Conservation (phyloP, 257 asterid species). For the Solanum chiquidenum region DNA sequence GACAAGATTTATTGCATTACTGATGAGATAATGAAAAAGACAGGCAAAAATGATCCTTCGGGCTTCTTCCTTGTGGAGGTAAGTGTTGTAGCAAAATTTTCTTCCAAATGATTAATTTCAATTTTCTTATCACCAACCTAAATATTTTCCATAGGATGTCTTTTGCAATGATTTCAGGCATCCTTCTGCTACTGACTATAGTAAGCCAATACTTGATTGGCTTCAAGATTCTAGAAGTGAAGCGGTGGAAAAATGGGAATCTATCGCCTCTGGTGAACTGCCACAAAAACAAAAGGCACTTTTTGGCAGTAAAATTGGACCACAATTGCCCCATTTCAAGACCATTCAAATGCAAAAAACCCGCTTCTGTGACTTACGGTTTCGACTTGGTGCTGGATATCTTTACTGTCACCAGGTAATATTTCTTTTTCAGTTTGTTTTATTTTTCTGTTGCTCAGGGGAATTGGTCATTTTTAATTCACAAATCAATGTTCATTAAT, state of each 20-base stretch:
- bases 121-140: not conserved
- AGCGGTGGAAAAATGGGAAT: slow-evolving; percentile 83
- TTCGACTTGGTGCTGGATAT: slow-evolving; percentile 87
- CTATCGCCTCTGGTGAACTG: slow-evolving; percentile 52
- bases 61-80: slow-evolving; percentile 93
- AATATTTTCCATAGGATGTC: slow-evolving; percentile 41
- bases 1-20: slow-evolving; percentile 76
- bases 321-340: slow-evolving; percentile 48
- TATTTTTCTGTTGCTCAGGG: not conserved
- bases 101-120: not conserved
- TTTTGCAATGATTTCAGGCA: slow-evolving; percentile 73
- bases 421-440: not conserved
- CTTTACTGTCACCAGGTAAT: slow-evolving; percentile 82
- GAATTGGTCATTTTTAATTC: not conserved
- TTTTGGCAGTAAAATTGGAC: slow-evolving; percentile 30
- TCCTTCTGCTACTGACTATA: slow-evolving; percentile 51
- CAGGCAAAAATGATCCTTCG: slow-evolving; percentile 54
- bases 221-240: slow-evolving; percentile 55
- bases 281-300: slow-evolving; percentile 61
- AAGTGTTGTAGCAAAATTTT: not conserved
- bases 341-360: slow-evolving; percentile 49
- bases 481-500: not conserved
- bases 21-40: slow-evolving; percentile 72
- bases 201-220: slow-evolving; percentile 74
- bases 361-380: slow-evolving; percentile 65